Evolutionary conservation across 139 green algal genomes (phyloP).

Genomic region (Monoraphidium neglectum): DNA sequence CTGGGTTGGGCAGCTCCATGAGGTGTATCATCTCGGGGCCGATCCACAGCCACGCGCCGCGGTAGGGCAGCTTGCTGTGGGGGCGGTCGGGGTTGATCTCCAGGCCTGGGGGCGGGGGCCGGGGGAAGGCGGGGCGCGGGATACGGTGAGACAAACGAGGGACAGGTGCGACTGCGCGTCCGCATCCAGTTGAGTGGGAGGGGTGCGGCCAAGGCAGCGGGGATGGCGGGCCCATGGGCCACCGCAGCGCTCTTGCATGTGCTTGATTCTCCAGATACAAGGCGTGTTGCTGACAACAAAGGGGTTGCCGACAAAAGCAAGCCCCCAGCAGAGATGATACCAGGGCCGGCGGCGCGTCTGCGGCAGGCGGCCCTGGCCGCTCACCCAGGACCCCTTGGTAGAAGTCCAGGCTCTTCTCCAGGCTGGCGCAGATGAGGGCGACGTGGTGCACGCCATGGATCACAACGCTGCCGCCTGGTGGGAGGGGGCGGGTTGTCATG

Average conservation of each 20-base stretch:
- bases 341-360: too few relatives aligned
- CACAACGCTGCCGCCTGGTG: constrained; percentile 40
- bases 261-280: too few relatives aligned
- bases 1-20: constrained; percentile 94
- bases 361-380: too few relatives aligned
- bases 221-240: too few relatives aligned
- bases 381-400: constrained; percentile 79
- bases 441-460: constrained; percentile 91
- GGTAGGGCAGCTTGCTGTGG: constrained; percentile 87
- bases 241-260: too few relatives aligned
- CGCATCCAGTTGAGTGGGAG: too few relatives aligned
- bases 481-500: neutral
- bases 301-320: too few relatives aligned
- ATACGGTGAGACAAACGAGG: neutral
- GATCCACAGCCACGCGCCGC: constrained; percentile 81
- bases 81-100: constrained; percentile 82
- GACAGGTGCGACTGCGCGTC: too few relatives aligned
- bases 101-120: constrained; percentile 41
- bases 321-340: too few relatives aligned
- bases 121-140: neutral
- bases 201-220: too few relatives aligned
- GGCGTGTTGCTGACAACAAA: too few relatives aligned
- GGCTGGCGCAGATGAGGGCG: constrained; percentile 76
- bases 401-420: constrained; percentile 80
- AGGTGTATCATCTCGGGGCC: constrained; percentile 85